Base-by-base conservation (phyloP, 2,329 filamentous ascomycete species). In the Rhinocladiella similis region DNA sequence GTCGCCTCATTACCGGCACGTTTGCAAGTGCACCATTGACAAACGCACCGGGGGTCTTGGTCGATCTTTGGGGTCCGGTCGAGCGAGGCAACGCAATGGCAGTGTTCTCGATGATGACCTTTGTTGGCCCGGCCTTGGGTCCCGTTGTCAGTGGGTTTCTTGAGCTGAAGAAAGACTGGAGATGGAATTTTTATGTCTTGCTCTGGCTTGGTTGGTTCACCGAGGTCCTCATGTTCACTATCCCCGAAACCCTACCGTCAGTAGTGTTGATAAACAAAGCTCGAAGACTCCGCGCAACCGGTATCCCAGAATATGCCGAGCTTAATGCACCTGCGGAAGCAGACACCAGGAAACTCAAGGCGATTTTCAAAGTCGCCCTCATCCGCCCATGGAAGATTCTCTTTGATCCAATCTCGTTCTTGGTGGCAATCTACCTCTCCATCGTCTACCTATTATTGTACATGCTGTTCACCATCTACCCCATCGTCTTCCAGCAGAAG, bases 401-500 rank as follows among this genome's bases (percentile, higher is more conserved):
- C 50, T 71, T 70, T 12, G 78, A 82, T 59, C 78, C 80, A 0
- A 82, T 82, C 41, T 75, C 82, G 5, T 65, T 80, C 1, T 67
- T 76, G 1, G 72, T 80, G 41, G 58, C 64, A 47, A 41, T 63
- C 22, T 82, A 82, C 62, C 72, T 81, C 51, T 75, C 79, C 0
- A 73, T 82, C 47, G 73, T 77, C 5, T 82, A 82, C 53, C 73
- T 78, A 14, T 74, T 80, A 6, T 71, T 82, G 27, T 82, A 81
- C 67, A 83, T 84, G 80, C 73, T 84, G 10, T 84, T 84, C 67
- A 77, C 72, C 19, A 83, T 83, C 54, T 84, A 83, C 52, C 78
- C 78, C 0, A 79, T 81, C 20, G 74, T 82, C 1, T 82, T 75
- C 51, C 69, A 79, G 61, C 62, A 68, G 12, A 68, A 71, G 53